Percentiles rank a stretch among this genome's conserved stretches.
Evolutionary conservation across 1,284 basidiomycete species (phyloP).

Genomic region (Cryptococcus sp.): DNA sequence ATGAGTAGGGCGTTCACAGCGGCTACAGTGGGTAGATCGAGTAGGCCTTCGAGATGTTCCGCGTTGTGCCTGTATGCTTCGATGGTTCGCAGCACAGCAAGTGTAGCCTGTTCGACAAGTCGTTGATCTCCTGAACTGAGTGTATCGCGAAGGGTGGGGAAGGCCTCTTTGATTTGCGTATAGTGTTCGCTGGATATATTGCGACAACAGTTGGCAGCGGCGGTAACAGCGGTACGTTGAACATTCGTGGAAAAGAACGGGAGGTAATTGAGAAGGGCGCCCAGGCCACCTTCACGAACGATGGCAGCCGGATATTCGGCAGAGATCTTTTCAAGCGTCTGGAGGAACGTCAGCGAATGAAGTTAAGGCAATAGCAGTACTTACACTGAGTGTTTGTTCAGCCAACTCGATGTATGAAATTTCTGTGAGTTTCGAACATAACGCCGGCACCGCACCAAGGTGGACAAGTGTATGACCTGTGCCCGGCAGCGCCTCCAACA

Average conservation of each 20-base stretch:
- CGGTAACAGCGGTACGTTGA: constrained; percentile 92
- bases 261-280: constrained; percentile 86
- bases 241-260: constrained; percentile 97
- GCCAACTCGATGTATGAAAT: constrained; percentile 96
- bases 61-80: constrained; percentile 84
- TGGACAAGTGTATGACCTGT: constrained; percentile 92
- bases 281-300: constrained; percentile 87
- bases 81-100: constrained; percentile 87
- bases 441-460: constrained; percentile 88
- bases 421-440: constrained; percentile 92
- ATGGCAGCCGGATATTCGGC: constrained; percentile 93
- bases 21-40: constrained; percentile 77
- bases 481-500: constrained; percentile 94
- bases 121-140: constrained; percentile 87
- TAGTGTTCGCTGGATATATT: constrained; percentile 85
- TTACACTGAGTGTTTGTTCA: constrained; percentile 90
- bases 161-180: constrained; percentile 80
- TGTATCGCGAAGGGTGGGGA: constrained; percentile 89
- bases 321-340: constrained; percentile 97
- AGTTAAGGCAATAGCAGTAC: constrained; percentile 52
- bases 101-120: constrained; percentile 87
- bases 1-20: constrained; percentile 82
- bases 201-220: constrained; percentile 91
- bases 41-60: constrained; percentile 79
- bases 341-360: constrained; percentile 12